Evolutionary conservation across 345 rosid species (phyloP).

Genomic region (Cardiospermum halicacabum): DNA sequence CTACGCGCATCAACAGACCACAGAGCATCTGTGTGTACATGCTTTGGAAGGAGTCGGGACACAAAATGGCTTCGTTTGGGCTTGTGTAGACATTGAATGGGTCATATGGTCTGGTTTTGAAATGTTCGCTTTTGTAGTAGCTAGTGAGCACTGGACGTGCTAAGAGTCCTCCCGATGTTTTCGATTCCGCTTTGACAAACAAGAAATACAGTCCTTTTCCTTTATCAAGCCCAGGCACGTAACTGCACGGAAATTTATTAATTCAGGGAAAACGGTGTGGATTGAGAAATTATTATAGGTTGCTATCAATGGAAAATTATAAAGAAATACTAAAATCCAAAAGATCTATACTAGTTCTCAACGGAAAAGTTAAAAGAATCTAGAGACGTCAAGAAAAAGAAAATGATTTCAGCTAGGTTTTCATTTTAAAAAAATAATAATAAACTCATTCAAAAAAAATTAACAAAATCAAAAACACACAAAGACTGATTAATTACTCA

Average conservation of each 20-base stretch:
- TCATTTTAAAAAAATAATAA: background rate
- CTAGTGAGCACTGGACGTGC: conserved; percentile 95
- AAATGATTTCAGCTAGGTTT: background rate
- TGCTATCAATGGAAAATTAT: too few species aligned
- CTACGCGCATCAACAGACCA: conserved; percentile 61
- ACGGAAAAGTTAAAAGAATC: background rate
- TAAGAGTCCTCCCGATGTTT: conserved; percentile 71
- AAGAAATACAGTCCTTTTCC: conserved; percentile 84
- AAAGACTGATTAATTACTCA: conserved; percentile 78
- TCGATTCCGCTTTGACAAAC: conserved; percentile 80
- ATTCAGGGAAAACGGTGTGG: too few species aligned
- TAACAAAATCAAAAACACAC: conserved; percentile 13
- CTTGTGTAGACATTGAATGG: conserved; percentile 79
- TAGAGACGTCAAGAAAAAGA: background rate
- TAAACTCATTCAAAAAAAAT: background rate
- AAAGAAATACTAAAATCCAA: background rate
- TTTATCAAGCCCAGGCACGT: conserved; percentile 74
- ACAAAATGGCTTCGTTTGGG: conserved; percentile 83
- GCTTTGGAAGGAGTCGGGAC: conserved; percentile 80
- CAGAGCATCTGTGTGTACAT: conserved; percentile 92
- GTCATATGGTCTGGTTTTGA: conserved; percentile 71
- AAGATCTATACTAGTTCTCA: background rate
- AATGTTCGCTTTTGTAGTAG: conserved; percentile 81
- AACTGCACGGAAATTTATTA: conserved; percentile 32
- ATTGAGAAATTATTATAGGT: too few species aligned